Evolutionary conservation across 345 rosid genomes (phyloP), one percentile per base, ranked within the genome.

Genomic region (Ailanthus altissimus): DNA sequence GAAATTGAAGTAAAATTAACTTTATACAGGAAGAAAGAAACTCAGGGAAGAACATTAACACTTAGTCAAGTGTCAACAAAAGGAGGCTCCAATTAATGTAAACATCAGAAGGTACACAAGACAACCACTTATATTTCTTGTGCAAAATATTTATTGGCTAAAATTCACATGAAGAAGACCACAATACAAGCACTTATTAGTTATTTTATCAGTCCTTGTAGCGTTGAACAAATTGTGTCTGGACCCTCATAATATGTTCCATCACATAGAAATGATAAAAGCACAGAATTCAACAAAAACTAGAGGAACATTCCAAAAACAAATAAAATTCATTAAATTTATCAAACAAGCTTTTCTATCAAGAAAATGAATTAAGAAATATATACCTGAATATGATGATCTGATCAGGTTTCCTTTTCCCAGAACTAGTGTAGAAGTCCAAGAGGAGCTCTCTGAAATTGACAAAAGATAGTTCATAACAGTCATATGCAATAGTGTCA

Each of bases 401-500:
- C 75, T 91, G 98, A 25, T 91, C 94, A 26, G 97, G 98, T 83
- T 94, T 94, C 56, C 94, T 86, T 84, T 91, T 85, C 42, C 88
- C 90, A 2, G 98, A 93, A 79, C 92, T 94, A 0, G 79, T 16
- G 78, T 91, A 94, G 74, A 94, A 94, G 82, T 94, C 98, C 62
- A 93, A 53, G n/a, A 94, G 83, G 26, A 81, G 77, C 83, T 94
- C 97, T 88, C 98, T 94, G 83, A 47, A 77, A 75, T 49, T 38
- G 47, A 78, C 14, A 40, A 75, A 60, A 47, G 2, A 49, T 74
- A 46, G 59, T 20, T 28, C 5, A 13, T 16, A 58, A 6, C 21
- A n/a, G 11, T 23, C 4, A 14, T 36, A 46, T 5, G 5, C 38
- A 51, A 28, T 50, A 43, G 47, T 57, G 18, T 67, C 14, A 28